Evolutionary conservation across 106 monocot genomes (phyloP).

Genomic region (Ottelia alismoides): DNA sequence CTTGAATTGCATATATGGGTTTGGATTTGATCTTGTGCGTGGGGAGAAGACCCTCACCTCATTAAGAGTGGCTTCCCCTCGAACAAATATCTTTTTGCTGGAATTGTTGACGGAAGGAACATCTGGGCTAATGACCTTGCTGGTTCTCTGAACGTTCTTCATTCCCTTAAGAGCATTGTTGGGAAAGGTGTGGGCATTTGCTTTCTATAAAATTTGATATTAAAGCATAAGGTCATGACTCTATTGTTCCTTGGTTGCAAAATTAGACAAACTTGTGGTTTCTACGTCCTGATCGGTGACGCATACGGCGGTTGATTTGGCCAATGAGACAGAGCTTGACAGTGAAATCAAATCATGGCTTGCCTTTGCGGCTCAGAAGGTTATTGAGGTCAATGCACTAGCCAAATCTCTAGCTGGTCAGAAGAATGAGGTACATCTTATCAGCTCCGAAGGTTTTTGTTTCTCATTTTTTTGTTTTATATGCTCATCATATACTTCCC

Average conservation of each 20-base stretch:
- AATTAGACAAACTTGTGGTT: conserved; percentile 68
- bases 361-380: conserved; percentile 71
- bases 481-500: too few relatives aligned
- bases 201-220: too few relatives aligned
- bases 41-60: conserved; percentile 46
- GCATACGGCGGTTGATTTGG: conserved; percentile 42
- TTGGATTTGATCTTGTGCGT: conserved; percentile 66
- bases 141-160: conserved; percentile 34
- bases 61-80: conserved; percentile 53
- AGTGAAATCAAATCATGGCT: conserved; percentile 69
- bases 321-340: conserved; percentile 44
- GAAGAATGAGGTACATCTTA: conserved; percentile 69
- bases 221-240: too few relatives aligned
- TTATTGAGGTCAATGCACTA: conserved; percentile 39
- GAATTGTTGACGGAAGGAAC: conserved; percentile 56
- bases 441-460: too few relatives aligned
- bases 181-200: conserved; percentile 80
- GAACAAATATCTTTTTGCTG: conserved; percentile 52
- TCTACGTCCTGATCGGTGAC: conserved; percentile 67
- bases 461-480: too few relatives aligned
- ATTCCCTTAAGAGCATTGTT: conserved; percentile 38
- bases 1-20: conserved; percentile 34
- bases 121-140: conserved; percentile 72
- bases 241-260: too few relatives aligned
- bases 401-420: conserved; percentile 61